Conservation (phyloP, 2,329 filamentous ascomycete genomes). For the Aquanectria penicillioides region DNA sequence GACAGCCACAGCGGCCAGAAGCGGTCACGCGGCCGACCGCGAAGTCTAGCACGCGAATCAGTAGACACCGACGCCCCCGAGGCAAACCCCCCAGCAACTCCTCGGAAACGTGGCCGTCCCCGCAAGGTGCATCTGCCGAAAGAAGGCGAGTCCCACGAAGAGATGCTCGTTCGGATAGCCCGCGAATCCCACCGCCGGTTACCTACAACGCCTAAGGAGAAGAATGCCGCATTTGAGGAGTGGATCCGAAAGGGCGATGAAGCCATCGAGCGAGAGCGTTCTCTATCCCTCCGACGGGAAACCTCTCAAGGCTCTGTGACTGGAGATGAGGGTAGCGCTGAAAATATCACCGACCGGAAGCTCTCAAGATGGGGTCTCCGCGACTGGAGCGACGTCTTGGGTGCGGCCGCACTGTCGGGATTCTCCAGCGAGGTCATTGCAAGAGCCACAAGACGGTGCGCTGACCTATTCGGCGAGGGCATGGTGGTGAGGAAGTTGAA, state of each 20-base stretch:
- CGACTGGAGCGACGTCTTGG: conserved; percentile 89
- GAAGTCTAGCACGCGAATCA: conserved; percentile 20
- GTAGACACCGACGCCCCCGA: conserved; percentile 22
- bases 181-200: conserved; percentile 49
- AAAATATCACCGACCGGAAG: conserved; percentile 37
- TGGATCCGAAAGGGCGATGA: conserved; percentile 48
- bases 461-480: conserved; percentile 76
- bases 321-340: conserved; percentile 23
- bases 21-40: conserved; percentile 42
- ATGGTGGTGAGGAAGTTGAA: conserved; percentile 72
- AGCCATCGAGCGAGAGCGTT: conserved; percentile 29
- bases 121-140: conserved; percentile 51
- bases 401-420: conserved; percentile 78
- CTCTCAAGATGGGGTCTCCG: conserved; percentile 58
- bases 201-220: conserved; percentile 37
- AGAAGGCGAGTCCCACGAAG: conserved; percentile 57
- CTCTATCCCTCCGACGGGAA: conserved; percentile 26
- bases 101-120: conserved; percentile 50
- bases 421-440: conserved; percentile 73
- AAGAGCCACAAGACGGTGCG: conserved; percentile 78
- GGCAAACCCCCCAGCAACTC: conserved; percentile 14
- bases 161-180: conserved; percentile 60
- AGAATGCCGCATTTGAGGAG: conserved; percentile 47
- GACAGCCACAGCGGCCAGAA: conserved; percentile 42
- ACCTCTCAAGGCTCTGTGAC: conserved; percentile 29